A percentile compares a stretch with the other conserved stretches of the same genome.
Evolutionary conservation across 192 early-diverging fungal genomes (phyloP).

Genomic region (Glomus cerebriforme): DNA sequence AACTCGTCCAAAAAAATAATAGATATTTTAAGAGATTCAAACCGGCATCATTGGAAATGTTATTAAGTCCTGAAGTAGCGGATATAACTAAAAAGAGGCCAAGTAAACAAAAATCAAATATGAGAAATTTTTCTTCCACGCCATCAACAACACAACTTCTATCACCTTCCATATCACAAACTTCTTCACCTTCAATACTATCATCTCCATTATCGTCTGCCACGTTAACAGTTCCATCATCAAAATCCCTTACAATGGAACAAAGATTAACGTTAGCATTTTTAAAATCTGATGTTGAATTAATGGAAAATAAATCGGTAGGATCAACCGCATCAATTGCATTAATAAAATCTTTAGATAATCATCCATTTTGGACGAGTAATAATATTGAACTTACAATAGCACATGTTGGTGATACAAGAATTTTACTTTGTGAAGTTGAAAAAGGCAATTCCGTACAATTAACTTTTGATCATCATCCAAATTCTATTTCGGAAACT

Average conservation of each 20-base stretch:
- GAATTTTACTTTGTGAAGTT: slow-evolving; percentile 59
- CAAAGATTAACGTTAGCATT: slow-evolving; percentile 69
- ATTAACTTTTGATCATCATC: slow-evolving; percentile 70
- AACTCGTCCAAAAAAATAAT: not conserved
- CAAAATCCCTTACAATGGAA: slow-evolving; percentile 59
- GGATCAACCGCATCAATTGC: slow-evolving; percentile 72
- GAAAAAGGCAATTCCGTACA: slow-evolving; percentile 57
- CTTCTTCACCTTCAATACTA: not conserved
- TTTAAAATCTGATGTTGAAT: slow-evolving; percentile 57
- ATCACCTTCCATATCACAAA: not conserved
- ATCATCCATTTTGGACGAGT: slow-evolving; percentile 65
- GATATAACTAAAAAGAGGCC: not conserved
- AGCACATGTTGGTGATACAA: slow-evolving; percentile 73
- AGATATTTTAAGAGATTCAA: slow-evolving; percentile 31
- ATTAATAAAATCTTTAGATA: slow-evolving; percentile 64
- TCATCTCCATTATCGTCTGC: not conserved
- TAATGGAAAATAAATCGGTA: slow-evolving; percentile 45
- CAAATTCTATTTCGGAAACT: slow-evolving; percentile 56
- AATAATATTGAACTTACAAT: slow-evolving; percentile 62
- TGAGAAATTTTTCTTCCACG: not conserved
- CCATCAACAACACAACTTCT: not conserved
- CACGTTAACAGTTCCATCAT: not conserved
- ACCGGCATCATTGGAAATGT: not conserved
- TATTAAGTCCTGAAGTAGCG: slow-evolving; percentile 17
- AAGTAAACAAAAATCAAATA: not conserved